A percentile compares a stretch with the other conserved stretches of the same genome.
phyloP scores from a whole-genome alignment of 1,139 yeast genomes.

The Keqinozyma sinolaborantium region DNA sequence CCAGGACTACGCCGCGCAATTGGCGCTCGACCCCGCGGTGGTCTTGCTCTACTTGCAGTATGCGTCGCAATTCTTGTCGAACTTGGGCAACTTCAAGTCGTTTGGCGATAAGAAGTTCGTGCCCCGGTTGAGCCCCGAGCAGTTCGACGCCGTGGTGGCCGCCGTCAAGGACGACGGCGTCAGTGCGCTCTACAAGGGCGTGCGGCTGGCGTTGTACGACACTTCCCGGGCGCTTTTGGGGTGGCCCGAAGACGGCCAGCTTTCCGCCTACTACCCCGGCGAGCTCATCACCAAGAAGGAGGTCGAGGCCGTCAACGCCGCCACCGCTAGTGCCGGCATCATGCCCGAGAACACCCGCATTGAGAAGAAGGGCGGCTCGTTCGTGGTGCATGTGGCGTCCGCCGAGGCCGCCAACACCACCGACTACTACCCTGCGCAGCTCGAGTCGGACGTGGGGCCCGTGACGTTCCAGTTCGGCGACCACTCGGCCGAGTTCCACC shows the following conservation, averaged over 20 bases:
- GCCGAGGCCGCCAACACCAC: conserved; percentile 43
- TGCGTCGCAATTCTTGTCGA: conserved; percentile 74
- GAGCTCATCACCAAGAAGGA: conserved; percentile 52
- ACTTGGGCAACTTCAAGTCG: conserved; percentile 83
- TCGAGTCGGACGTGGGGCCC: conserved; percentile 24
- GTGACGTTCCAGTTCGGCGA: conserved; percentile 73
- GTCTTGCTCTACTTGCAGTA: conserved; percentile 64
- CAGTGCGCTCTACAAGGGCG: conserved; percentile 35
- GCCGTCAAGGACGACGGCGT: conserved; percentile 36
- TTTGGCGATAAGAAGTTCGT: conserved; percentile 87
- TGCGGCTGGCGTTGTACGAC: conserved; percentile 50
- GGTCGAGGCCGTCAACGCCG: conserved; percentile 61
- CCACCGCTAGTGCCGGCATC: conserved; percentile 57
- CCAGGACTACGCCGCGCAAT: conserved; percentile 37
- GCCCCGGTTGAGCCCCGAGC: conserved; percentile 51
- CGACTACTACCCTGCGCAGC: conserved; percentile 32
- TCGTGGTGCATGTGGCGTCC: conserved; percentile 61
- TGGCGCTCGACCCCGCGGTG: conserved; percentile 27
- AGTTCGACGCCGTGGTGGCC: conserved; percentile 46
- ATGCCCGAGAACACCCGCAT: conserved; percentile 85
- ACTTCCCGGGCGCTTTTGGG: conserved; percentile 56
- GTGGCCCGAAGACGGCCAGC: conserved; percentile 73
- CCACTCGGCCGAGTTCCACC: conserved; percentile 58
- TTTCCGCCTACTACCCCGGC: conserved; percentile 66
- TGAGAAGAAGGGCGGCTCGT: conserved; percentile 45